Evolutionary conservation across 768 basidiomycete species (phyloP), one percentile per base, ranked within the genome.

Genomic region (Leucocoprinus leucothites): DNA sequence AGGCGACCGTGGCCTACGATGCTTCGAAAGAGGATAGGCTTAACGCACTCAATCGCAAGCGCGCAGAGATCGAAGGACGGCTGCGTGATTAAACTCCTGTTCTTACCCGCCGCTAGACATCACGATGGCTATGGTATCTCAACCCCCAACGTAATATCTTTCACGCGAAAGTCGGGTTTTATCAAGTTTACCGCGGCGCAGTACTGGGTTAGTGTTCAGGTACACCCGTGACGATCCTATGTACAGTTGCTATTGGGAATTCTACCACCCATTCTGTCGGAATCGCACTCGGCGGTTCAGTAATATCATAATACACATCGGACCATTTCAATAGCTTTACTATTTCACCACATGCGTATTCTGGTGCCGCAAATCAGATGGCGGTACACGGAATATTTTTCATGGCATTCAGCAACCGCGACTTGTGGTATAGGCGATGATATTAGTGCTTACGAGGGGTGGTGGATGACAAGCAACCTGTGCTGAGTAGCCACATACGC

Each of bases 21-120:
- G 93, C 94, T 0, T 74, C 81, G 19, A 95, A 94, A 74, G 93
- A 94, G 3, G 91, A 91, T 36, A 89, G 88, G 67, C 74, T 94
- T 18, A 80, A 83, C 2, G 88, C 85, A 8, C 80, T 97, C 50
- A 82, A 85, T 66, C 74, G 78, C 56, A 87, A 82, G 72, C 82
- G 82, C 56, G 77, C 81, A 11, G 74, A 83, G 53, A 76, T 89
- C 51, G 82, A 86, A 63, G 76, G 81, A 26, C 82, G 87, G n/a
- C 69, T 93, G 64, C 81, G 82, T 57, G 79, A 79, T 59, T 64
- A 52, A 43, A 26, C 9, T 9, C 3, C 18, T 19, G 38, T 28
- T 34, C 31, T 34, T 14, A 19, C 13, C 11, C 48, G 21, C 18
- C 9, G 34, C 28, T 21, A n/a, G n/a, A 16, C 22, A 40, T 47